Base-by-base conservation (phyloP, 768 basidiomycete genomes). In the Suillus cothurnatus region DNA sequence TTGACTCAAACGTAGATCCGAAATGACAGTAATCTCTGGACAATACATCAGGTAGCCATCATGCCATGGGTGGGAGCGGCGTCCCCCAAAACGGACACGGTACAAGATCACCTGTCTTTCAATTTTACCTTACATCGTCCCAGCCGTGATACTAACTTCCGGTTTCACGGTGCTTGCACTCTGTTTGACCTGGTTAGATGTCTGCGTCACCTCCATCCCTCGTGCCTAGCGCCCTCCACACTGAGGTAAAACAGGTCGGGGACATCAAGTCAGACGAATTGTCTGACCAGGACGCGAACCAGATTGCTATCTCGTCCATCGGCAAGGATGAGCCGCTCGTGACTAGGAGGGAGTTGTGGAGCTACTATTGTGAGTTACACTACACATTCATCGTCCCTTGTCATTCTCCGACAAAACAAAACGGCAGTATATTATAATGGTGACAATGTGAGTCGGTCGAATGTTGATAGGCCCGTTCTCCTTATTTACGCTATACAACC, bases 341-440 rank as follows among this genome's bases (percentile, higher is more conserved):
- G 7, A 91, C 88, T 17, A 81, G 88, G 57, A 84, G 74, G 71
- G 92, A 94, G 71, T 78, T 94, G 8, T 94, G 92, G 92, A 87
- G 86, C 61, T 94, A 93, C 71, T 93, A 93, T 72, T 67, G 91
- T 91, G 60, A 34, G 86, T 84, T 9, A 23, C 11, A n/a, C 4
- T 56, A 2, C 11, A 39, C 38, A 8, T 28, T 12, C 31, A 3
- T 59, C 19, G 3, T 21, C 38, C 36, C 36, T 11, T 39, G 23
- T 19, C 28, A 21, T 59, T 21, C 6, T 28, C 26, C 21, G 8
- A 59, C 38, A 17, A 41, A 14, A 11, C 19, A 7, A 4, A 21
- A 41, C 9, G 8, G 7, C 39, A 93, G 92, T 93, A 64, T 93
- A 93, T 71, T 91, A 88, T 76, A 94, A 93, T 64, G 92, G 91